Evolutionary conservation across 305 asterid species (phyloP).

Genomic region (Ajuga reptans): DNA sequence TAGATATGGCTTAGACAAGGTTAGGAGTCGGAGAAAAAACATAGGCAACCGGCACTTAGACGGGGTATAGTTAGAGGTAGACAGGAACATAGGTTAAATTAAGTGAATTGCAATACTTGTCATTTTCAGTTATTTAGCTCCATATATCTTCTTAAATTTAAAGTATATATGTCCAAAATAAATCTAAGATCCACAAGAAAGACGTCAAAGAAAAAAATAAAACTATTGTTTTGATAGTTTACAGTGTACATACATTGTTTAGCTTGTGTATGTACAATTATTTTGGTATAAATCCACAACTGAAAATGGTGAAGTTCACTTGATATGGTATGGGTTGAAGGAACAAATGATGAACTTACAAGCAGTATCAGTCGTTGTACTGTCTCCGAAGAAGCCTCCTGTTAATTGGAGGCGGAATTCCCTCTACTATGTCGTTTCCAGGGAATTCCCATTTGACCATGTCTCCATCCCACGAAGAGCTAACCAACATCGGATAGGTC

Average conservation of each 20-base stretch:
- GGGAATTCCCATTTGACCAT: constrained; percentile 66
- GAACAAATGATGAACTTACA: no score
- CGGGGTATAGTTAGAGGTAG: no score
- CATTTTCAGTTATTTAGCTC: no score
- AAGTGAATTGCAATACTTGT: no score
- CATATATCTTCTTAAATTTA: no score
- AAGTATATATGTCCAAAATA: no score
- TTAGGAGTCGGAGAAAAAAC: no score
- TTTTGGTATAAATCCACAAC: background rate
- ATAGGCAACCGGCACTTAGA: no score
- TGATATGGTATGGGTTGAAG: background rate
- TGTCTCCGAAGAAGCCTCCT: constrained; percentile 29
- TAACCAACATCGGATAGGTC: constrained; percentile 58
- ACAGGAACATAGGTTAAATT: no score
- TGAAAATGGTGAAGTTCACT: background rate
- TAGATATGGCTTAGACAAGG: no score
- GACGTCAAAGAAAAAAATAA: no score
- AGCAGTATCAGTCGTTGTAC: background rate
- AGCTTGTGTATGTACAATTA: background rate
- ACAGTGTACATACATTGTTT: background rate
- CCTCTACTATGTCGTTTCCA: constrained; percentile 37
- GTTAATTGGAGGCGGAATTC: constrained; percentile 24
- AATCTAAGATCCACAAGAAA: no score
- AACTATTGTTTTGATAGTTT: background rate
- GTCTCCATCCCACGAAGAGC: constrained; percentile 83